Percentiles rank a stretch among this genome's conserved stretches.
Conservation (phyloP, 2,329 filamentous ascomycete species). For the Sporothrix mexicana region DNA sequence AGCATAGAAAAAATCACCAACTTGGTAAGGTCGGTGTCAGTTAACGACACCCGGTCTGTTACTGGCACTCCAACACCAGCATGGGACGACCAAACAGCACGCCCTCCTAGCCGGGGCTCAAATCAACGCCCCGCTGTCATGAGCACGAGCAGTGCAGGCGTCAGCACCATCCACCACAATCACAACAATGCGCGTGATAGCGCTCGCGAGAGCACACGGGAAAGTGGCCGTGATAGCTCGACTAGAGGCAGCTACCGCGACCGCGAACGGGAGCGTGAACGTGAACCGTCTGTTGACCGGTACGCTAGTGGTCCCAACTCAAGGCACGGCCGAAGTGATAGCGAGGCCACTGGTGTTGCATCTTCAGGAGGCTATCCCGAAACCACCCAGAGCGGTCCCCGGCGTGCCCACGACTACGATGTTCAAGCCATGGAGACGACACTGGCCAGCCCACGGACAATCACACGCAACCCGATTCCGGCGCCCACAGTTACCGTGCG, state of each 20-base stretch:
- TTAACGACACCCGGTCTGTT: slow-evolving; percentile 65
- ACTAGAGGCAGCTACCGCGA: slow-evolving; percentile 48
- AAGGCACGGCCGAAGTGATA: slow-evolving; percentile 77
- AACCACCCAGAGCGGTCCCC: slow-evolving; percentile 69
- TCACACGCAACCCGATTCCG: slow-evolving; percentile 85
- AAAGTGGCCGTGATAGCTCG: slow-evolving; percentile 47
- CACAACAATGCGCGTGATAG: slow-evolving; percentile 12
- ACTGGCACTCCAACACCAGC: slow-evolving; percentile 60
- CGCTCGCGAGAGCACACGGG: slow-evolving; percentile 12
- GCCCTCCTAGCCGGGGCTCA: slow-evolving; percentile 59
- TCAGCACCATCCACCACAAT: slow-evolving; percentile 43
- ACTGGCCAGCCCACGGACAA: slow-evolving; percentile 72
- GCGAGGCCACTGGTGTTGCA: slow-evolving; percentile 72
- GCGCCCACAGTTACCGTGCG: slow-evolving; percentile 90
- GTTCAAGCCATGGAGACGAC: slow-evolving; percentile 94
- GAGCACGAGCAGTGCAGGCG: slow-evolving; percentile 46
- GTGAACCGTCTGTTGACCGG: slow-evolving; percentile 54
- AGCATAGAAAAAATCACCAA: slow-evolving; percentile 87
- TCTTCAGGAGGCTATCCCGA: slow-evolving; percentile 84
- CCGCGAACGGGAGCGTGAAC: slow-evolving; percentile 44
- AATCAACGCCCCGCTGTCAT: slow-evolving; percentile 44
- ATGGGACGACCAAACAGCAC: slow-evolving; percentile 69
- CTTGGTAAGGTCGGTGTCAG: slow-evolving; percentile 82
- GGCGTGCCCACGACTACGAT: slow-evolving; percentile 89
- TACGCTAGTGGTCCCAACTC: slow-evolving; percentile 48